Evolutionary conservation across 148 eudicot species (phyloP).

Genomic region (Agrostemma githago): DNA sequence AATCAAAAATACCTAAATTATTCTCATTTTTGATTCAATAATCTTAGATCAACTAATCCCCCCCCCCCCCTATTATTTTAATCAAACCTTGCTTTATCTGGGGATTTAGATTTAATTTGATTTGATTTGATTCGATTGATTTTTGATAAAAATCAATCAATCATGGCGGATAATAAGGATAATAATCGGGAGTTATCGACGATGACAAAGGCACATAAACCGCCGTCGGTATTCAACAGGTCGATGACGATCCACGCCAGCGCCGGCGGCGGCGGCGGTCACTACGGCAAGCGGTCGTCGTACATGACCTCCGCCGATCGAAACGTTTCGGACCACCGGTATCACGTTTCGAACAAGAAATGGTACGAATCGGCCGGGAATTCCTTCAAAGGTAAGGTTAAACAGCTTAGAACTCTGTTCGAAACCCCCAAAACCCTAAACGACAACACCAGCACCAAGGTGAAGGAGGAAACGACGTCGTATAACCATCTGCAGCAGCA

Average conservation of each 20-base stretch:
- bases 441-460: neutral
- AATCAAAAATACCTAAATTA: neutral
- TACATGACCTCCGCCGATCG: slow-evolving; percentile 21
- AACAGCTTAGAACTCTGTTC: slow-evolving; percentile 49
- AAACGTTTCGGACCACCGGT: neutral
- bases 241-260: slow-evolving; percentile 46
- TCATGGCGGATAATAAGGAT: slow-evolving; percentile 17
- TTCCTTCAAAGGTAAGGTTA: slow-evolving; percentile 70
- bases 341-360: slow-evolving; percentile 40
- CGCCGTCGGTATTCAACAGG: slow-evolving; percentile 38
- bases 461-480: neutral
- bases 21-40: neutral
- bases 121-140: neutral
- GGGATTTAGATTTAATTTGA: neutral
- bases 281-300: slow-evolving; percentile 37
- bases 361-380: slow-evolving; percentile 43
- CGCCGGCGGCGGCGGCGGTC: slow-evolving; percentile 25
- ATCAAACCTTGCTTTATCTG: neutral
- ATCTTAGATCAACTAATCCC: neutral
- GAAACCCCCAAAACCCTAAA: slow-evolving; percentile 40
- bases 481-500: neutral
- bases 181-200: slow-evolving; percentile 26
- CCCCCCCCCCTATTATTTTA: neutral
- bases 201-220: slow-evolving; percentile 13
- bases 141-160: neutral